Evolutionary conservation across 306 rosid species (phyloP), one percentile per base, ranked within the genome.

Genomic region (Arachis hypogaea): DNA sequence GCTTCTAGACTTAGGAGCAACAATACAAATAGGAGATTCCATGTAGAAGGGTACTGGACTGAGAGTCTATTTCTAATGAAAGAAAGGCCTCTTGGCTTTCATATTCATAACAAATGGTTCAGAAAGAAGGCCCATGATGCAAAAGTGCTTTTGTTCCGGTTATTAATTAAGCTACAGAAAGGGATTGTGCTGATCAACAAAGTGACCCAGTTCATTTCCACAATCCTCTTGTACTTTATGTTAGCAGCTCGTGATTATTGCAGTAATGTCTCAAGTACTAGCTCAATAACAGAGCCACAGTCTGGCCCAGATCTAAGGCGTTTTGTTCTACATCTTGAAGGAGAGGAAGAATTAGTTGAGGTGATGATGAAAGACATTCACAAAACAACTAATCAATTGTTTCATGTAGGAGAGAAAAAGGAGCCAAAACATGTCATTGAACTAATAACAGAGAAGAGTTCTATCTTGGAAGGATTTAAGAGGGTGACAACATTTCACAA

Each of bases 311-410:
- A 91, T 67, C 83, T 93, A 1, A 77, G 91, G 16, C 62, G 84
- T 40, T 93, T 86, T 65, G 89, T 93, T 79, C 77, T 93, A 59
- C 87, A 89, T 81, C 98, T 93, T 22, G 93, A 89, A 84, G 98
- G 97, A 7, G 98, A 93, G 81, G 86, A 91, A 57, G 87, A 75
- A 7, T 81, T 93, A 8, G 93, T 86, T 75, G 81, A 46, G 51
- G 75, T 83, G 77, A 91, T 91, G 93, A 28, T 86, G 76, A 82
- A 69, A 66, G 64, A 79, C 18, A 89, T 87, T 50, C 57, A 82
- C 9, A 86, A 89, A 60, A 92, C 96, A 6, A 89, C 96, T 8
- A 56, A 69, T 57, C 87, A 86, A 18, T 85, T 93, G 93, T 72
- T 93, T 76, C 83, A 71, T 50, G 78, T 41, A 64, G 98, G 93